A percentile compares a stretch with the other conserved stretches of the same genome.
Evolutionary conservation across 305 asterid genomes (phyloP).

Genomic region (Fraxinus platypoda): DNA sequence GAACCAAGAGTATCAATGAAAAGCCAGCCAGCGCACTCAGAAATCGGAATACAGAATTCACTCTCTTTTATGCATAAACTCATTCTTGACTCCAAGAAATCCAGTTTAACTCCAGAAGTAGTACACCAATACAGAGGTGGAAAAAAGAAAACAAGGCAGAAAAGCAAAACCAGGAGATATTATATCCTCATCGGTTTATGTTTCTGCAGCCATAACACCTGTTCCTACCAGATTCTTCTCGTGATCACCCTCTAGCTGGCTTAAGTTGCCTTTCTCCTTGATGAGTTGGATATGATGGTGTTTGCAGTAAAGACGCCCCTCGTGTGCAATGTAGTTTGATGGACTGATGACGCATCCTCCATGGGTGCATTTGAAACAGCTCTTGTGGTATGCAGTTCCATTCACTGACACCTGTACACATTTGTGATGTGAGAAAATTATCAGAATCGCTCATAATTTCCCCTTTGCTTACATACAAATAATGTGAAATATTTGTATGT

Average conservation of each 20-base stretch:
- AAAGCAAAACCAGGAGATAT: conserved; percentile 9
- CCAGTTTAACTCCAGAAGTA: not conserved
- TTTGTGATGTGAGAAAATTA: not conserved
- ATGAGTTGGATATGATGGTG: conserved; percentile 96
- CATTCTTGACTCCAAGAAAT: conserved; percentile 23
- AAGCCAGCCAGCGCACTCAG: conserved; percentile 12
- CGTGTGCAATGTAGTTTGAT: conserved; percentile 92
- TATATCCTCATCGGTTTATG: conserved; percentile 14
- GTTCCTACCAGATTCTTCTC: conserved; percentile 32
- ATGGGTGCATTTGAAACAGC: conserved; percentile 94
- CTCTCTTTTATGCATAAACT: conserved; percentile 15
- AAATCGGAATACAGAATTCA: not conserved
- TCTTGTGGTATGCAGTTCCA: conserved; percentile 89
- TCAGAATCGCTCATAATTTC: not conserved
- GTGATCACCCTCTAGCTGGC: conserved; percentile 88
- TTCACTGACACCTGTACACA: conserved; percentile 76
- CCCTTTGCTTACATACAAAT: not conserved
- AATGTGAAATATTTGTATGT: not conserved
- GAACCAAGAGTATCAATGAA: conserved; percentile 26
- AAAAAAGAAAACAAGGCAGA: conserved; percentile 15
- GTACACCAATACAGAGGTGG: conserved; percentile 5
- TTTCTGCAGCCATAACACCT: conserved; percentile 34
- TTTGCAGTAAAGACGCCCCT: conserved; percentile 93
- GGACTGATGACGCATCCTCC: conserved; percentile 96
- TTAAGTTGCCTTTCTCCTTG: conserved; percentile 96